Percentiles rank a stretch among this genome's conserved stretches.
Evolutionary conservation across 805 yeast species (phyloP).

Genomic region (Wickerhamomyces rabaulensis): DNA sequence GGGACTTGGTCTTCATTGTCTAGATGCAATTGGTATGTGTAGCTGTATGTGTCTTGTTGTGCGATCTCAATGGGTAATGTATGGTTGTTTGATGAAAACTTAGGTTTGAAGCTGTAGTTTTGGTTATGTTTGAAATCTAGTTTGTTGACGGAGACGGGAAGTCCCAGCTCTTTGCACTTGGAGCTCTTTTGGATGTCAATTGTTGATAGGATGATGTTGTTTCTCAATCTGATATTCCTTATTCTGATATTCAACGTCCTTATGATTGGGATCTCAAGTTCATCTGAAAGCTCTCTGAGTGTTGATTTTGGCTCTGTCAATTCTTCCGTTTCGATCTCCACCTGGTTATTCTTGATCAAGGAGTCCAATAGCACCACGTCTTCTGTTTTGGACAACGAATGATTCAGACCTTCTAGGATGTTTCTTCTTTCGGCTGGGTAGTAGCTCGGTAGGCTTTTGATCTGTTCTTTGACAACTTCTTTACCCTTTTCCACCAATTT

Average conservation of each 20-base stretch:
- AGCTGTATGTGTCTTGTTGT: slow-evolving; percentile 22
- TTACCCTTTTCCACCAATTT: background rate
- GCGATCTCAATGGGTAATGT: slow-evolving; percentile 23
- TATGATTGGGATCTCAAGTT: slow-evolving; percentile 22
- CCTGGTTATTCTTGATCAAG: slow-evolving; percentile 12
- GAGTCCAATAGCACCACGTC: slow-evolving; percentile 14
- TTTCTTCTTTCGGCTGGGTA: slow-evolving; percentile 20
- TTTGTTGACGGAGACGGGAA: slow-evolving; percentile 11
- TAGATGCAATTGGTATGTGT: slow-evolving; percentile 23
- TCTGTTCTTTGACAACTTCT: background rate
- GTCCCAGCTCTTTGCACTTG: slow-evolving; percentile 24
- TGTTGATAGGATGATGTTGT: slow-evolving; percentile 40
- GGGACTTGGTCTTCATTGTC: slow-evolving; percentile 3
- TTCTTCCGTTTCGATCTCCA: slow-evolving; percentile 1
- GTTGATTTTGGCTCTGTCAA: background rate
- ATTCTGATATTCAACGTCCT: slow-evolving; percentile 40
- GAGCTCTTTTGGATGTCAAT: slow-evolving; percentile 44
- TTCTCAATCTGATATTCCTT: slow-evolving; percentile 44
- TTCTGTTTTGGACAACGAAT: slow-evolving; percentile 2
- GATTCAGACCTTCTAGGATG: slow-evolving; percentile 13
- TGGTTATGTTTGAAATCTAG: slow-evolving; percentile 15
- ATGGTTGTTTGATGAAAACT: slow-evolving; percentile 2
- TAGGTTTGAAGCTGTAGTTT: slow-evolving; percentile 16
- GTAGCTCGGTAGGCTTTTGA: background rate
- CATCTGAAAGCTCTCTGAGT: background rate